A percentile compares a stretch with the other conserved stretches of the same genome.
Evolutionary conservation across 2,329 filamentous ascomycete genomes (phyloP).

Genomic region (Ophiostoma piceae): DNA sequence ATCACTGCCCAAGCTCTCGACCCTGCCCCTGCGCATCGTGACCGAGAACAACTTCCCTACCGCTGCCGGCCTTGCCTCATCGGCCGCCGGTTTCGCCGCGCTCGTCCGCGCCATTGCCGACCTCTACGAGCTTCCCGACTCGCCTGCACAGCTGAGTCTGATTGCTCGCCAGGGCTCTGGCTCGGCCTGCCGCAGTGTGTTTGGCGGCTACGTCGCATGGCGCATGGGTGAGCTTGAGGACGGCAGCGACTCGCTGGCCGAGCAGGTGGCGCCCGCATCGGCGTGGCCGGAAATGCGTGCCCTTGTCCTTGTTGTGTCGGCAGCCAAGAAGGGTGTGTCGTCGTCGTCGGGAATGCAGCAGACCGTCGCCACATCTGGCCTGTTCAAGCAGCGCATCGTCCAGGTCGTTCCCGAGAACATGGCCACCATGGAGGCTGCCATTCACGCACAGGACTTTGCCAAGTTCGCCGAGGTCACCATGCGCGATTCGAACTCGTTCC

Average conservation of each 20-base stretch:
- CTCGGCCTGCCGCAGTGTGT: constrained; percentile 86
- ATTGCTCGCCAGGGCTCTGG: constrained; percentile 93
- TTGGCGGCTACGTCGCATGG: constrained; percentile 96
- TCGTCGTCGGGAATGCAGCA: constrained; percentile 96
- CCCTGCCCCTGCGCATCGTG: constrained; percentile 74
- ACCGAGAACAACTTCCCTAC: constrained; percentile 99
- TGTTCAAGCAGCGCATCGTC: constrained; percentile 72
- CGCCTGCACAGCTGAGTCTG: constrained; percentile 74
- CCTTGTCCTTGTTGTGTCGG: constrained; percentile 82
- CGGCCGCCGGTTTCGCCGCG: constrained; percentile 64
- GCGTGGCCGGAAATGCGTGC: constrained; percentile 97
- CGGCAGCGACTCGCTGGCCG: constrained; percentile 80
- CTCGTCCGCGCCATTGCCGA: constrained; percentile 82
- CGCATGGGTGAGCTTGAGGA: constrained; percentile 69
- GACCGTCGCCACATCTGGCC: constrained; percentile 82
- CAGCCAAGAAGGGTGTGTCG: constrained; percentile 91
- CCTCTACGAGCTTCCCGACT: constrained; percentile 78
- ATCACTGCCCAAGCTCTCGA: constrained; percentile 74
- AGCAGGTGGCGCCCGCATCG: constrained; percentile 77
- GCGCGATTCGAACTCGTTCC: constrained; percentile 96
- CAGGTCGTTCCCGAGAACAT: constrained; percentile 55
- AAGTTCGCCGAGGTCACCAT: constrained; percentile 87
- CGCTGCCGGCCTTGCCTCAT: constrained; percentile 78
- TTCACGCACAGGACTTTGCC: constrained; percentile 64
- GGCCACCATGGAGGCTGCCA: constrained; percentile 30